phyloP scores from a whole-genome alignment of 2,329 filamentous ascomycete genomes.

The Aureobasidium lini region DNA sequence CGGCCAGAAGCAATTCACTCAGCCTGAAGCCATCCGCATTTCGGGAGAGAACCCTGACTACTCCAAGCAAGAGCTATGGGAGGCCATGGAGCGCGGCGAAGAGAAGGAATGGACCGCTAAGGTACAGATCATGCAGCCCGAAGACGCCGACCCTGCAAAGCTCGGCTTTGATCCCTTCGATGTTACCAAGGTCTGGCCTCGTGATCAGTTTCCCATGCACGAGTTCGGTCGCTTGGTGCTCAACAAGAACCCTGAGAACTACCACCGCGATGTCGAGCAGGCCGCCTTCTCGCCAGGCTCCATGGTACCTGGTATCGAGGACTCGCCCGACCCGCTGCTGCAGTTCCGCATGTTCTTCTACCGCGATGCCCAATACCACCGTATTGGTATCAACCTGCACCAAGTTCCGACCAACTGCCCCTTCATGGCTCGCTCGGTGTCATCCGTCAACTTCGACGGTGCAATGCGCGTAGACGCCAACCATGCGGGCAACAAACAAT shows the following conservation, averaged over 20 bases:
- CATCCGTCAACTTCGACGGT: conserved; percentile 45
- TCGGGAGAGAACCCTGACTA: conserved; percentile 46
- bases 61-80: conserved; percentile 41
- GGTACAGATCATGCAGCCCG: conserved; percentile 40
- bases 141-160: conserved; percentile 40
- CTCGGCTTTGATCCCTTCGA: conserved; percentile 49
- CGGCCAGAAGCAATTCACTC: conserved; percentile 42
- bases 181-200: conserved; percentile 48
- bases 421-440: conserved; percentile 41
- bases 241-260: conserved; percentile 50
- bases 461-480: conserved; percentile 43
- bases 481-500: conserved; percentile 43
- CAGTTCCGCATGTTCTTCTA: conserved; percentile 32
- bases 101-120: conserved; percentile 38
- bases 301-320: conserved; percentile 46
- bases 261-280: conserved; percentile 45
- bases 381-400: conserved; percentile 46
- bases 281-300: conserved; percentile 45
- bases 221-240: conserved; percentile 44
- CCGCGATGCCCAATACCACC: conserved; percentile 44
- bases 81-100: conserved; percentile 36
- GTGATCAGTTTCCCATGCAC: conserved; percentile 41
- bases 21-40: conserved; percentile 37
- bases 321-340: conserved; percentile 41
- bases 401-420: conserved; percentile 44